Percentiles rank a stretch among this genome's conserved stretches.
Evolutionary conservation across 2,329 filamentous ascomycete species (phyloP).

Genomic region (Emericellopsis atlantica): DNA sequence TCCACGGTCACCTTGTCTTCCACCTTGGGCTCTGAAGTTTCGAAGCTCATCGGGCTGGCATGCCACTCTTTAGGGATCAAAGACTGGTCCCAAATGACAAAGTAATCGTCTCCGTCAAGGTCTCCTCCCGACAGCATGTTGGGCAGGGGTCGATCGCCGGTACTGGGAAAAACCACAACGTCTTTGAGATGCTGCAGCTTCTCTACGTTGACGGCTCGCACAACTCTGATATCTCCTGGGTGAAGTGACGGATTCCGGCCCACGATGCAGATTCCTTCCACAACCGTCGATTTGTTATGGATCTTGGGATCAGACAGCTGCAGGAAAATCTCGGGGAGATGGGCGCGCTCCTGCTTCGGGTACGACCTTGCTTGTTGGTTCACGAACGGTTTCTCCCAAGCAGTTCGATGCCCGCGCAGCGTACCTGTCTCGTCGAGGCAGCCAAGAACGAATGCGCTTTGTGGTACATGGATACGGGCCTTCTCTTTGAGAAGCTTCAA

Average conservation of each 20-base stretch:
- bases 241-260: conserved; percentile 91
- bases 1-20: conserved; percentile 54
- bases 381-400: conserved; percentile 27
- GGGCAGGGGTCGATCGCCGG: conserved; percentile 70
- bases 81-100: conserved; percentile 78
- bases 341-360: no score
- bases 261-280: conserved; percentile 69
- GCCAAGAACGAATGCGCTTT: conserved; percentile 80
- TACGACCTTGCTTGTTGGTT: conserved; percentile 8
- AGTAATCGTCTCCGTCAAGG: conserved; percentile 89
- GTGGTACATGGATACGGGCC: conserved; percentile 66
- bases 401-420: conserved; percentile 53
- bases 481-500: conserved; percentile 89
- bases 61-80: conserved; percentile 63
- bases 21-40: conserved; percentile 30
- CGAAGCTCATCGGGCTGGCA: conserved; percentile 64
- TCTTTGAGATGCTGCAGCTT: conserved; percentile 67
- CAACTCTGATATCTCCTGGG: conserved; percentile 80
- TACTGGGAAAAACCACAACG: conserved; percentile 77
- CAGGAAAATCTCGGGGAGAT: conserved; percentile 76
- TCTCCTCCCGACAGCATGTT: conserved; percentile 96
- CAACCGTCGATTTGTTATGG: conserved; percentile 43
- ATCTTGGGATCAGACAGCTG: conserved; percentile 53
- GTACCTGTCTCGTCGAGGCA: conserved; percentile 75
- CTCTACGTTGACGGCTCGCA: conserved; percentile 66